Evolutionary conservation across 768 basidiomycete species (phyloP).

Genomic region (Lentinula detonsa): DNA sequence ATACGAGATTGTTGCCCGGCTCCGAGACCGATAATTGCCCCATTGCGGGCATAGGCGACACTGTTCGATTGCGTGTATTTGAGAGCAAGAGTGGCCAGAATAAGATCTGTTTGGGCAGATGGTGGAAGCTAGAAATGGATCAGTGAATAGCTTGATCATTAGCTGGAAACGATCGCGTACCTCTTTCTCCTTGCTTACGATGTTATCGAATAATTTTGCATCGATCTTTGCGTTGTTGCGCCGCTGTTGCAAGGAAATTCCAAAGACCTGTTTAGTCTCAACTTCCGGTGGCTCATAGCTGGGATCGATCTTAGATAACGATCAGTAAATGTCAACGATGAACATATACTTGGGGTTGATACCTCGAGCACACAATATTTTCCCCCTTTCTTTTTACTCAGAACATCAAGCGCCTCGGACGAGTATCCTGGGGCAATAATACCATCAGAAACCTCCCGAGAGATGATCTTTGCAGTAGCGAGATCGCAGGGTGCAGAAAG

Average conservation of each 20-base stretch:
- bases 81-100: slow-evolving; percentile 92
- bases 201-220: slow-evolving; percentile 70
- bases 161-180: slow-evolving; percentile 31
- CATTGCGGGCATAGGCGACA: slow-evolving; percentile 90
- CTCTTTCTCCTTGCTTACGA: slow-evolving; percentile 86
- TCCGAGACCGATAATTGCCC: slow-evolving; percentile 91
- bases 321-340: not conserved
- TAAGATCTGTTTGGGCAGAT: slow-evolving; percentile 80
- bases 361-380: slow-evolving; percentile 98
- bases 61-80: slow-evolving; percentile 99
- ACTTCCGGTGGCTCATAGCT: slow-evolving; percentile 68
- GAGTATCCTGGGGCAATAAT: slow-evolving; percentile 95
- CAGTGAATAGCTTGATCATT: slow-evolving; percentile 2
- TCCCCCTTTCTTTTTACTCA: slow-evolving; percentile 95
- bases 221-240: slow-evolving; percentile 90
- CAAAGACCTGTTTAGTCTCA: slow-evolving; percentile 96
- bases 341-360: not conserved
- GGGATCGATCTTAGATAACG: slow-evolving; percentile 71
- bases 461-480: slow-evolving; percentile 93
- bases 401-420: slow-evolving; percentile 79
- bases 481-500: slow-evolving; percentile 90
- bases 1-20: slow-evolving; percentile 99
- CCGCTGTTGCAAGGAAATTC: slow-evolving; percentile 83
- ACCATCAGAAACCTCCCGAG: slow-evolving; percentile 98
- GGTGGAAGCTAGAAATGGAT: slow-evolving; percentile 52